Evolutionary conservation across 306 rosid species (phyloP).

Genomic region (Vigna nakashimae): DNA sequence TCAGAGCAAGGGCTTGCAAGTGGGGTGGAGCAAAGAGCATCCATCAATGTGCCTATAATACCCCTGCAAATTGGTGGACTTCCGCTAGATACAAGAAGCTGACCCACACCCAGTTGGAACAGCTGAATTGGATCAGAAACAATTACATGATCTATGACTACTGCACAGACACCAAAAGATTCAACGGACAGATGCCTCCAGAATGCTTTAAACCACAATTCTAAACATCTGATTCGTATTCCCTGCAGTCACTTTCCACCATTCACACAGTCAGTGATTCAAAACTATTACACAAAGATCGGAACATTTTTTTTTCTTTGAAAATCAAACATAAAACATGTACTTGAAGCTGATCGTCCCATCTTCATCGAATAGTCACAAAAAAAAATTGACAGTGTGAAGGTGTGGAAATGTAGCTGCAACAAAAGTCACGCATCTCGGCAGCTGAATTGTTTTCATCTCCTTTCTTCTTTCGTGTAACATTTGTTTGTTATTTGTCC

Average conservation of each 20-base stretch:
- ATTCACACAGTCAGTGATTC: not conserved
- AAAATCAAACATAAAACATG: not conserved
- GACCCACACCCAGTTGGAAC: slow-evolving; percentile 44
- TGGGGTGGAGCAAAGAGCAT: slow-evolving; percentile 64
- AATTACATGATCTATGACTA: slow-evolving; percentile 74
- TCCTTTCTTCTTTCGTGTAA: not conserved
- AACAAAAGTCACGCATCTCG: not conserved
- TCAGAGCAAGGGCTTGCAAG: slow-evolving; percentile 79
- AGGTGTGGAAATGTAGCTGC: not conserved
- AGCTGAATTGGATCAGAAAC: slow-evolving; percentile 57
- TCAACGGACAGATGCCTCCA: slow-evolving; percentile 58
- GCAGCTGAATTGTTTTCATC: not conserved
- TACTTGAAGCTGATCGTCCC: not conserved
- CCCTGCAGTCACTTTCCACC: not conserved
- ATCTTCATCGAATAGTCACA: not conserved
- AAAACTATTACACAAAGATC: not conserved
- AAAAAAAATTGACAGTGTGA: not conserved
- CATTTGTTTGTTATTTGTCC: slow-evolving; percentile 18
- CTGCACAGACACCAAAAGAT: slow-evolving; percentile 67
- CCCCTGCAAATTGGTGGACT: slow-evolving; percentile 79
- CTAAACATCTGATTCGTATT: slow-evolving; percentile 10
- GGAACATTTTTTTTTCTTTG: not conserved
- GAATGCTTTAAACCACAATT: slow-evolving; percentile 63
- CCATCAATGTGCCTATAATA: slow-evolving; percentile 52
- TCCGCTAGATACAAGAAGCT: slow-evolving; percentile 53